Evolutionary conservation across 2,329 filamentous ascomycete species (phyloP).

Genomic region (Chrysoporthe austroafricana): DNA sequence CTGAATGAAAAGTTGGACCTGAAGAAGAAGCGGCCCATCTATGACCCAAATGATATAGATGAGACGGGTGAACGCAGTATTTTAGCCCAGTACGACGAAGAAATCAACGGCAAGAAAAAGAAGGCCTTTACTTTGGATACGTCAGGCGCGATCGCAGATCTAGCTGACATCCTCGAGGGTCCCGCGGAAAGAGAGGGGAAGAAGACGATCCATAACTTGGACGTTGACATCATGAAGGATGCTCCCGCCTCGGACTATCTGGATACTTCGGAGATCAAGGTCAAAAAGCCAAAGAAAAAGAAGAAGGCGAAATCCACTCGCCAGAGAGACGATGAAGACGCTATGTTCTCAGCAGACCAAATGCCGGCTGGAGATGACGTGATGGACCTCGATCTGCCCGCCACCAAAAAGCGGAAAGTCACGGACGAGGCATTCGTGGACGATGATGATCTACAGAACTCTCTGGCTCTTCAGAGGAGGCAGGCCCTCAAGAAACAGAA

Average conservation of each 20-base stretch:
- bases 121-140: conserved; percentile 87
- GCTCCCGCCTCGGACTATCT: conserved; percentile 83
- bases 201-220: conserved; percentile 73
- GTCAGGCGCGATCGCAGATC: conserved; percentile 69
- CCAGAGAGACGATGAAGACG: conserved; percentile 68
- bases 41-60: conserved; percentile 80
- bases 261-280: conserved; percentile 82
- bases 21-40: conserved; percentile 88
- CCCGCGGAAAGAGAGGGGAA: conserved; percentile 53
- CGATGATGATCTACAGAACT: conserved; percentile 89
- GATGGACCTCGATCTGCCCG: conserved; percentile 75
- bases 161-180: conserved; percentile 55
- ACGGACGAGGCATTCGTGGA: conserved; percentile 77
- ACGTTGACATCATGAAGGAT: conserved; percentile 69
- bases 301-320: conserved; percentile 81
- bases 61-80: conserved; percentile 68
- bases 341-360: conserved; percentile 52
- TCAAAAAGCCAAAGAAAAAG: conserved; percentile 94
- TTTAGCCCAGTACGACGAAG: conserved; percentile 92
- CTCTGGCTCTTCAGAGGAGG: conserved; percentile 79
- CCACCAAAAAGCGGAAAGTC: conserved; percentile 63
- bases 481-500: conserved; percentile 91
- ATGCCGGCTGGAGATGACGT: conserved; percentile 46
- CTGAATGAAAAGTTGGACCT: conserved; percentile 76
- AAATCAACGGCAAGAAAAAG: conserved; percentile 86